Base-by-base conservation (phyloP, 2,329 filamentous ascomycete species). In the Aaosphaeria arxii region DNA sequence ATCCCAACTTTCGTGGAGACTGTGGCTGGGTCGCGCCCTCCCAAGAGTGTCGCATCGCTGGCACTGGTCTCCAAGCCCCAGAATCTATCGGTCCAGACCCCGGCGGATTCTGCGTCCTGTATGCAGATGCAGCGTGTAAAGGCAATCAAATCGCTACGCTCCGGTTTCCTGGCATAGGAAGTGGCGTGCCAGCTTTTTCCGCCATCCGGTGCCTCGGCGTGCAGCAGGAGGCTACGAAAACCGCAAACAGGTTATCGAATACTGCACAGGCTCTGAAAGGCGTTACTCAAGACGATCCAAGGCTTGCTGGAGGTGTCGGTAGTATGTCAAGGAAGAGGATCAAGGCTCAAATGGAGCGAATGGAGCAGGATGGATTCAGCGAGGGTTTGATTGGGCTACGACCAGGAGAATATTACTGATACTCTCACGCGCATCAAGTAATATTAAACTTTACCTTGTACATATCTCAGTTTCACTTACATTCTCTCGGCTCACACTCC, bases 41-140 rank as follows among this genome's bases (percentile, higher is more conserved):
- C 6, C 51, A 51, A 9, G 44, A 49, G 35, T 68, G 66, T 43
- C 55, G 55, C 38, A 63, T 64, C 11, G 50, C 56, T 28, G 63
- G 60, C 36, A 57, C 56, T n/a, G 56, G 51, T 4, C 32, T 46
- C 9, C 13, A 49, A 40, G 38, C 56, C 42, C 46, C 59, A 51
- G 30, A 55, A 43, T 68, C 64, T 6, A 61, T 69, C 36, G 66
- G 66, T 7, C 66, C 66, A 0, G 66, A 69, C 39, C 57, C 61
- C 13, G 59, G 59, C 31, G 59, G 62, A 11, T 53, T 51, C 9
- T 69, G 66, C 50, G 49, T 50, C 3, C 53, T 68, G 5, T 69
- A 59, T 43, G 42, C 51, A 11, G 53, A 52, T 7, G 47, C 52
- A 11, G 52, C 54, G 11, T 69, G 66, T 47, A 57, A 45, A 1